Conservation (phyloP, 1,284 basidiomycete genomes). For the Rhodofomes roseus region DNA sequence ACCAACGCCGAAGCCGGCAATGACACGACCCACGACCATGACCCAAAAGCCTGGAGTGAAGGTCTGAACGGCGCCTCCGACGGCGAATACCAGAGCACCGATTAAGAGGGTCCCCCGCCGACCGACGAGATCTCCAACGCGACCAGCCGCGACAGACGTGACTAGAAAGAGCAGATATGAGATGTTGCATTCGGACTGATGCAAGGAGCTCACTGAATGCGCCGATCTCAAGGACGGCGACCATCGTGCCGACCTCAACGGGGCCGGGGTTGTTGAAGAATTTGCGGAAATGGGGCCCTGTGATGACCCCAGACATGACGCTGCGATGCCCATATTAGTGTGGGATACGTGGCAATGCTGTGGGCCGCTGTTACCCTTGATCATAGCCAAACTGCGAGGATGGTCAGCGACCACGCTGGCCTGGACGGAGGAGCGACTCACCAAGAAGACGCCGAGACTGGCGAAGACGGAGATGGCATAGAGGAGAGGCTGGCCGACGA, state of each 20-base stretch:
- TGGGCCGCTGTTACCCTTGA: constrained; percentile 64
- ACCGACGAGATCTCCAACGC: constrained; percentile 84
- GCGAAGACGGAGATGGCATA: constrained; percentile 84
- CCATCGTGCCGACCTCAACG: constrained; percentile 80
- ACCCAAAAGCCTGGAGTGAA: constrained; percentile 78
- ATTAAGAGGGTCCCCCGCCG: constrained; percentile 84
- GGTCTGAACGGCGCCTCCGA: constrained; percentile 90
- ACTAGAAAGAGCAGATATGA: constrained; percentile 40
- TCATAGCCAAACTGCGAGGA: constrained; percentile 81
- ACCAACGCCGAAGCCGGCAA: constrained; percentile 93
- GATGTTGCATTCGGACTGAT: constrained; percentile 2
- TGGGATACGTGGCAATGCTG: constrained; percentile 20
- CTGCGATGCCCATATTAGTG: constrained; percentile 31
- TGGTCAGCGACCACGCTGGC: constrained; percentile 2
- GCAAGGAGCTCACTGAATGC: constrained; percentile 67
- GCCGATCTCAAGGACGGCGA: constrained; percentile 89
- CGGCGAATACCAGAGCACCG: constrained; percentile 84
- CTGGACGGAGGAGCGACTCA: constrained; percentile 32
- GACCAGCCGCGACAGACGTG: constrained; percentile 88
- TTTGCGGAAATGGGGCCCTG: constrained; percentile 85
- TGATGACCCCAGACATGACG: constrained; percentile 92
- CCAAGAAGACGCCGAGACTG: constrained; percentile 85
- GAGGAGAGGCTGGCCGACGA: constrained; percentile 80
- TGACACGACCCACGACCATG: constrained; percentile 87
- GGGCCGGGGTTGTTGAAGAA: constrained; percentile 79